These are phyloP conservation scores for Posidonia oceanica DNA, from an alignment of 116 monocot species.

Conservation along the genomic window DNA sequence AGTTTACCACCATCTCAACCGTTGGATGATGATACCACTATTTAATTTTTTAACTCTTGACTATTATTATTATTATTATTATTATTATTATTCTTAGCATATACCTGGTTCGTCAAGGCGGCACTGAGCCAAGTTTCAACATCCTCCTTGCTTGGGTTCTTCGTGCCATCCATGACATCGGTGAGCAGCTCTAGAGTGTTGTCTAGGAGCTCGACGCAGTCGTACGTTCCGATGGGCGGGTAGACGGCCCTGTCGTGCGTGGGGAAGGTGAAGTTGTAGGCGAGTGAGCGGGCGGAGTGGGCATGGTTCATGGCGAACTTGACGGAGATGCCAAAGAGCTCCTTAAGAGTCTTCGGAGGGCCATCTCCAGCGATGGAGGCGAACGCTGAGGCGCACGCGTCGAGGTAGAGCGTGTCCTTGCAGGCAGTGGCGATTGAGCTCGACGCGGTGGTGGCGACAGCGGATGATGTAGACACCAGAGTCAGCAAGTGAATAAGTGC, in stretches of 20 bases:
- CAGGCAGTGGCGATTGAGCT: slow-evolving; percentile 6
- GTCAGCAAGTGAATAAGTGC: no score
- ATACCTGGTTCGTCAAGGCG: slow-evolving; percentile 28
- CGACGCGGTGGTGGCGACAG: neutral
- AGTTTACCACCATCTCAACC: no score
- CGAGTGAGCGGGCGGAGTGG: slow-evolving; percentile 18
- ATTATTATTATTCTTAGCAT: neutral
- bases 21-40: no score
- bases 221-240: slow-evolving; percentile 15
- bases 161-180: slow-evolving; percentile 6
- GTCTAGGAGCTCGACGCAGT: slow-evolving; percentile 31
- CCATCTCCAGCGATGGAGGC: neutral
- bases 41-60: no score
- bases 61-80: no score
- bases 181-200: slow-evolving; percentile 13
- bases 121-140: slow-evolving; percentile 31
- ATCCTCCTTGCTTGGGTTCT: slow-evolving; percentile 7
- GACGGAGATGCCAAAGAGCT: slow-evolving; percentile 40
- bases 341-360: slow-evolving; percentile 4
- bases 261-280: slow-evolving; percentile 28
- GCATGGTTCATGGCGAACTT: slow-evolving; percentile 26
- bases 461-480: no score
- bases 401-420: slow-evolving; percentile 15
- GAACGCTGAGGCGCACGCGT: slow-evolving; percentile 9
- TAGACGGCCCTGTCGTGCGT: neutral